A percentile compares a stretch with the other conserved stretches of the same genome.
Conservation (phyloP, 2,329 filamentous ascomycete species). For the Lasiodiplodia sp. region DNA sequence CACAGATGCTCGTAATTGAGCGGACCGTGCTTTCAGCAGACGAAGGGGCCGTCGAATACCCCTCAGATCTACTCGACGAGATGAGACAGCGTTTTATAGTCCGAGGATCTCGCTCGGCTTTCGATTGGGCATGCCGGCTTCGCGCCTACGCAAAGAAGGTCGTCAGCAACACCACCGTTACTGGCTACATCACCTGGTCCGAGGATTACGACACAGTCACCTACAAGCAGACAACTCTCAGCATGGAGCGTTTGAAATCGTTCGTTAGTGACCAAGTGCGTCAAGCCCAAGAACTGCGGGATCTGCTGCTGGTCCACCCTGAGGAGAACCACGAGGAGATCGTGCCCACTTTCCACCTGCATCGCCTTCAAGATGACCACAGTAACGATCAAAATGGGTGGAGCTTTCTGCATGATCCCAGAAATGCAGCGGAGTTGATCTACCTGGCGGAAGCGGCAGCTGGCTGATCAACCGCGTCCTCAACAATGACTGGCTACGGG, state of each 20-base stretch:
- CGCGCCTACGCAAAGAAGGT: background rate
- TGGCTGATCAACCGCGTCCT: background rate
- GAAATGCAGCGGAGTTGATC: background rate
- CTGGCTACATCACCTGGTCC: background rate
- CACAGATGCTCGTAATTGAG: conserved; percentile 35
- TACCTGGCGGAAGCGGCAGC: background rate
- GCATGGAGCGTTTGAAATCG: background rate
- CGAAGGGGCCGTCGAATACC: no score
- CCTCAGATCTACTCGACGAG: no score
- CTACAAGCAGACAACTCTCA: no score
- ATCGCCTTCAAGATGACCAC: background rate
- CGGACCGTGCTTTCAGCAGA: conserved; percentile 20
- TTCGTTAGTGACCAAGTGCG: background rate
- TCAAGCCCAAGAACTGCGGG: background rate
- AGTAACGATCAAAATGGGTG: background rate
- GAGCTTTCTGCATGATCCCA: background rate
- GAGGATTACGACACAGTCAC: no score
- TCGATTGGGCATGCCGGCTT: no score
- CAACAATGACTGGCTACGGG: background rate
- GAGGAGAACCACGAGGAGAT: background rate
- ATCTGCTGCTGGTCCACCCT: background rate
- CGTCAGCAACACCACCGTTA: background rate
- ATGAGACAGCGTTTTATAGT: no score
- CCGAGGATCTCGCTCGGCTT: no score
- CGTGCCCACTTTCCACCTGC: background rate